Percentiles rank a stretch among this genome's conserved stretches.
These are phyloP conservation scores for Trifolium dubium DNA, from an alignment of 306 rosid genomes.

Conservation along the genomic window DNA sequence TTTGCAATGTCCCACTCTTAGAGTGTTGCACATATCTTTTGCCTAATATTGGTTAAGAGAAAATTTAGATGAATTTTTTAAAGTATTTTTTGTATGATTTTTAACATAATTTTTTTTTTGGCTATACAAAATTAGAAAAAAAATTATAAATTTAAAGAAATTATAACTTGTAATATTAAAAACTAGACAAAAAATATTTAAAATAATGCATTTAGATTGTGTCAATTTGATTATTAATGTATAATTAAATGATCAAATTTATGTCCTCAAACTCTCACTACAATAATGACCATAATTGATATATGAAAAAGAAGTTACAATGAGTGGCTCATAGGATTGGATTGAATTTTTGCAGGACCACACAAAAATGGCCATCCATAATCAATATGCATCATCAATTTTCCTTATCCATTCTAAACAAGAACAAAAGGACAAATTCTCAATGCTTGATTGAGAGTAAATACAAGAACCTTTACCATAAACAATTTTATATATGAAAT, in stretches of 20 bases:
- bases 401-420: slow-evolving; percentile 26
- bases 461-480: slow-evolving; percentile 5
- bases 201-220: too few species aligned
- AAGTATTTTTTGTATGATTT: too few species aligned
- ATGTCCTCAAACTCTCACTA: neutral
- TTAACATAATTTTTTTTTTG: too few species aligned
- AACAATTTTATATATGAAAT: slow-evolving; percentile 12
- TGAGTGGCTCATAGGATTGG: neutral
- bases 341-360: neutral
- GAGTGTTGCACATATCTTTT: too few species aligned
- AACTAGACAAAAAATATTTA: too few species aligned
- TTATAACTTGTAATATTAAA: too few species aligned
- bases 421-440: neutral
- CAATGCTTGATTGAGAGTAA: slow-evolving; percentile 19
- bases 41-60: too few species aligned
- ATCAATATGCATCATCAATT: neutral
- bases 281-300: neutral
- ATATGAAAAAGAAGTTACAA: neutral
- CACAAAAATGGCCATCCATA: slow-evolving; percentile 11
- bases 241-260: neutral
- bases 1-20: too few species aligned
- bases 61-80: too few species aligned
- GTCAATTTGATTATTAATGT: neutral
- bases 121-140: too few species aligned
- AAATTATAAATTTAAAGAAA: too few species aligned